Conservation (phyloP, 768 basidiomycete species). For the Lentinula raphanica region DNA sequence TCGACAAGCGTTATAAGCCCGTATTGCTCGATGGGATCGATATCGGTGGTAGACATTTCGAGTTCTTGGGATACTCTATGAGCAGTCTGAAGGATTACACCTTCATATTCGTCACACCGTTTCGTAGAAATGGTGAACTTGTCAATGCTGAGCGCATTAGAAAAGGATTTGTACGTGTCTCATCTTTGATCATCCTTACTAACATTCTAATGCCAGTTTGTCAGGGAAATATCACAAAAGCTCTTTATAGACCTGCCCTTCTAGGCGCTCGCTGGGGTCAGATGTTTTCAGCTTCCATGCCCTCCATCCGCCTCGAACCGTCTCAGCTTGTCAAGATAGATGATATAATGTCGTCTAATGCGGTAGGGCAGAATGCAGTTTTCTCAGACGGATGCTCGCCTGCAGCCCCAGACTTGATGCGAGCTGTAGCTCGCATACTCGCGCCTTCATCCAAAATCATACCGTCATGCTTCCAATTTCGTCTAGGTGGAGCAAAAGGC, state of each 20-base stretch:
- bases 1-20: conserved; percentile 29
- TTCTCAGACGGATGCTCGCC: conserved; percentile 5
- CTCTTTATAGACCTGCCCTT: neutral
- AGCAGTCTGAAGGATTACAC: conserved; percentile 46
- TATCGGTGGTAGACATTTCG: conserved; percentile 39
- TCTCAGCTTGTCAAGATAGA: neutral
- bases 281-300: conserved; percentile 6
- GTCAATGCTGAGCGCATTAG: neutral
- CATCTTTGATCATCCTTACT: neutral
- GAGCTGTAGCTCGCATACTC: neutral
- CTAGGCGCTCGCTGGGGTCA: conserved; percentile 5
- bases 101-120: conserved; percentile 44
- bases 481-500: conserved; percentile 43
- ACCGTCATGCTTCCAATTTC: conserved; percentile 41
- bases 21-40: conserved; percentile 26
- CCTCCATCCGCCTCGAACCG: neutral
- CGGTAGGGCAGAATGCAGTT: neutral
- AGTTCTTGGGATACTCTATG: conserved; percentile 50
- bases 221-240: conserved; percentile 4
- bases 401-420: neutral
- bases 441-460: conserved; percentile 1
- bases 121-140: conserved; percentile 12
- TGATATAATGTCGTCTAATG: neutral
- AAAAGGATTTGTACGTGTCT: neutral
- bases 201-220: neutral